These are phyloP conservation scores for Tardiomyces blankii DNA, from an alignment of 1,139 yeast genomes.

Conservation along the genomic window DNA sequence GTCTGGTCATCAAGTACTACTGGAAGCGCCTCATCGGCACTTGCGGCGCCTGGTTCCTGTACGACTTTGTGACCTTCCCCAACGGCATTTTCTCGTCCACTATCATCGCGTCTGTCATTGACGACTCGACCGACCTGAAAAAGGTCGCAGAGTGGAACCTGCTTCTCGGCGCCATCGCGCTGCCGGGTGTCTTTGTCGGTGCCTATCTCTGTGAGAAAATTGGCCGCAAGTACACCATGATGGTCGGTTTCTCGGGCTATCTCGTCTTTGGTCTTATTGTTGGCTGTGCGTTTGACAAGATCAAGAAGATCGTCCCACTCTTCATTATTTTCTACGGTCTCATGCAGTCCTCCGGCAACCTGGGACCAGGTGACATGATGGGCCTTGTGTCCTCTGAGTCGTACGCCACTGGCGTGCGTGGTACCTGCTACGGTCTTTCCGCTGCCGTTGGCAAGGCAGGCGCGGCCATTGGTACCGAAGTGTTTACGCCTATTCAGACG, in stretches of 20 bases:
- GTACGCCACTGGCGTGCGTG: constrained; percentile 67
- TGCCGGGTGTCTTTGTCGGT: constrained; percentile 52
- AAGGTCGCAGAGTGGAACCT: constrained; percentile 49
- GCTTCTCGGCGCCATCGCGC: constrained; percentile 38
- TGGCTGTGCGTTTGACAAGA: constrained; percentile 42
- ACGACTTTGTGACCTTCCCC: constrained; percentile 56
- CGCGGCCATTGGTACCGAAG: constrained; percentile 41
- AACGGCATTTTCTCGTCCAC: constrained; percentile 48
- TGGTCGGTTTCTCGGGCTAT: constrained; percentile 48
- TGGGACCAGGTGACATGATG: constrained; percentile 71
- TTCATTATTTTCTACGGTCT: constrained; percentile 51
- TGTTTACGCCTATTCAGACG: constrained; percentile 33
- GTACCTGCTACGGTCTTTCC: constrained; percentile 44
- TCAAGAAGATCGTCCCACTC: constrained; percentile 39
- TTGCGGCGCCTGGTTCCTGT: constrained; percentile 51
- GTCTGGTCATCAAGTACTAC: constrained; percentile 40
- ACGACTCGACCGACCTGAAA: constrained; percentile 30
- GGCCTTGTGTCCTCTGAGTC: constrained; percentile 60
- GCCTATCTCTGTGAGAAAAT: constrained; percentile 41
- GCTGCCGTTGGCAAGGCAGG: constrained; percentile 48
- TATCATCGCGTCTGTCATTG: constrained; percentile 39
- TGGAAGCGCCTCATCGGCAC: constrained; percentile 47
- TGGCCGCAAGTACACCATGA: constrained; percentile 48
- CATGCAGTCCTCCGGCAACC: constrained; percentile 50
- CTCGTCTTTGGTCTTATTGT: constrained; percentile 48